Evolutionary conservation across 1,139 yeast genomes (phyloP).

Genomic region (Magnusiomyces fungicola): DNA sequence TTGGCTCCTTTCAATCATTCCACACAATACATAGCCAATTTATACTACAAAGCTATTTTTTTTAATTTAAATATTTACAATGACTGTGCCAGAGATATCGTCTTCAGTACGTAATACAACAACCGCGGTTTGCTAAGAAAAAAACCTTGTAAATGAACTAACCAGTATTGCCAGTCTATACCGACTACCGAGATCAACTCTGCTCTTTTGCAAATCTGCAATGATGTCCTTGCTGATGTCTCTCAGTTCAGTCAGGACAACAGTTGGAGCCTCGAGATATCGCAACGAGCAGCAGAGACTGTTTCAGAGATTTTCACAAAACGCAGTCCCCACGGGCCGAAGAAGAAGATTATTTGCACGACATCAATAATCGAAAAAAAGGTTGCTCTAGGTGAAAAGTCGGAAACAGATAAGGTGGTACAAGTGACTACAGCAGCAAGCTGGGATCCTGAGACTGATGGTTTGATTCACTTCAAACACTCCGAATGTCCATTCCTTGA

Average conservation of each 20-base stretch:
- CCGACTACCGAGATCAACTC: background rate
- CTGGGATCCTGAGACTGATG: background rate
- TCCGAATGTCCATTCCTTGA: background rate
- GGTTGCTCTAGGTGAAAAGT: background rate
- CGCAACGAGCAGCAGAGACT: background rate
- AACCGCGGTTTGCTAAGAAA: no score
- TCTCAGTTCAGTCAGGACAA: background rate
- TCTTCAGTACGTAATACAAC: no score
- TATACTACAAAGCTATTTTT: background rate
- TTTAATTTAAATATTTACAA: no score
- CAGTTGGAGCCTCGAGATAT: background rate
- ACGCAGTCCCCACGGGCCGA: background rate
- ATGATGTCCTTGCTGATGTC: background rate
- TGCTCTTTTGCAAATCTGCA: background rate
- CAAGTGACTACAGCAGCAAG: background rate
- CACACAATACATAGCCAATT: background rate
- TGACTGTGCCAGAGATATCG: no score
- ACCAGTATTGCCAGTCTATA: no score
- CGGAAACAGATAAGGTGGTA: background rate
- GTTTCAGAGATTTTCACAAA: background rate
- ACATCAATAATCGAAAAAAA: background rate
- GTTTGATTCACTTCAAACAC: background rate
- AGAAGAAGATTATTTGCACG: background rate
- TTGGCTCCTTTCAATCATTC: no score
- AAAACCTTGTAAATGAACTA: no score